Evolutionary conservation across 2,329 filamentous ascomycete species (phyloP).

Genomic region (Fusarium algeriense): DNA sequence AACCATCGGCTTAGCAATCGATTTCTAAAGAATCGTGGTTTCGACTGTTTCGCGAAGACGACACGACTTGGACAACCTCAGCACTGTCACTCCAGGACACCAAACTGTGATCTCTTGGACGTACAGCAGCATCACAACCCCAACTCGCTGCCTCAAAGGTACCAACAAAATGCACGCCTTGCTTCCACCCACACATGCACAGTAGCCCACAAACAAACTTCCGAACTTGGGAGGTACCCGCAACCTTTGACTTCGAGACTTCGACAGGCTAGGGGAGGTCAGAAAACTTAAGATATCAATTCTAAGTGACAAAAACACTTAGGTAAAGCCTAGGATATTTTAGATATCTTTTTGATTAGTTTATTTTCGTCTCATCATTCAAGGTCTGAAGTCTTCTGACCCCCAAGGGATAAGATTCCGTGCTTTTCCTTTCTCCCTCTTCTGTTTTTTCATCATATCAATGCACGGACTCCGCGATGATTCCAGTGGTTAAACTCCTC

Average conservation of each 20-base stretch:
- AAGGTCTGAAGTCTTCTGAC: too few relatives aligned
- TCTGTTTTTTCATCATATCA: conserved; percentile 20
- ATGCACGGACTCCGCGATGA: conserved; percentile 39
- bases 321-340: too few relatives aligned
- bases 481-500: conserved; percentile 20
- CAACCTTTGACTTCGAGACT: conserved; percentile 32
- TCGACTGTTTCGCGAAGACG: conserved; percentile 1
- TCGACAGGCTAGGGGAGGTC: too few relatives aligned
- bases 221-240: conserved; percentile 38
- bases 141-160: conserved; percentile 6
- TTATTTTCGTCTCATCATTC: too few relatives aligned
- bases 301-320: too few relatives aligned
- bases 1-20: conserved; percentile 19
- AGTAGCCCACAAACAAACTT: conserved; percentile 34
- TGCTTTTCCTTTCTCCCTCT: conserved; percentile 12
- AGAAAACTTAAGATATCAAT: too few relatives aligned
- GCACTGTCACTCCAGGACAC: background rate
- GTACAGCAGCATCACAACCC: background rate
- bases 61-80: conserved; percentile 12
- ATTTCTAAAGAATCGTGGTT: conserved; percentile 9
- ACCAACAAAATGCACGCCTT: conserved; percentile 24
- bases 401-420: conserved; percentile 18
- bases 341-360: too few relatives aligned
- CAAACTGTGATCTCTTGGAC: background rate
- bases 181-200: conserved; percentile 19